These are phyloP conservation scores for Byssothecium circinans DNA, from an alignment of 2,329 filamentous ascomycete species.

Conservation along the genomic window DNA sequence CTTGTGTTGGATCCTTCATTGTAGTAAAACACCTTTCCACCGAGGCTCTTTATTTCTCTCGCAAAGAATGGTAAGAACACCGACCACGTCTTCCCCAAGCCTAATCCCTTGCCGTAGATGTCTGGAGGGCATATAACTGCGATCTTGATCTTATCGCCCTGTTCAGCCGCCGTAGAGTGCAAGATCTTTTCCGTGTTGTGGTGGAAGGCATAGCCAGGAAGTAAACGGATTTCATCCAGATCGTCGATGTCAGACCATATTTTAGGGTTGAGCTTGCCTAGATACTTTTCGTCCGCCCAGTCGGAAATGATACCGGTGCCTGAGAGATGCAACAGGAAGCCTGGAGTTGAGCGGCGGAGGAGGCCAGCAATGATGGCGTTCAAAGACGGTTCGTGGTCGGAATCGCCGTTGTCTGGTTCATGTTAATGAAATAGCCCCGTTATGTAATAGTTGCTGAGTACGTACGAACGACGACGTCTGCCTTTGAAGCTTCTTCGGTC, in stretches of 20 bases:
- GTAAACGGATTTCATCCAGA: constrained; percentile 54
- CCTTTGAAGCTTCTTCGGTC: constrained; percentile 48
- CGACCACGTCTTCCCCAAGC: constrained; percentile 52
- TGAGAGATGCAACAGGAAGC: constrained; percentile 56
- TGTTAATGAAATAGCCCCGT: constrained; percentile 31
- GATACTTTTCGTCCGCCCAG: constrained; percentile 39
- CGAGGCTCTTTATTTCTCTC: constrained; percentile 37
- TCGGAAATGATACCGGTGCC: constrained; percentile 58
- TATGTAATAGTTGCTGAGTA: not conserved
- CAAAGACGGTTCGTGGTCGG: constrained; percentile 33
- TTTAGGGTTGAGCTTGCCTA: constrained; percentile 36
- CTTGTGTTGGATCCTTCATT: constrained; percentile 58
- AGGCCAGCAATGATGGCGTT: constrained; percentile 57
- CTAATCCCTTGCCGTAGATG: constrained; percentile 63
- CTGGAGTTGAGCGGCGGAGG: constrained; percentile 45
- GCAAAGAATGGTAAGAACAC: constrained; percentile 47
- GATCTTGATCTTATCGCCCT: constrained; percentile 44
- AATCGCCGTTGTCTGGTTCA: constrained; percentile 34
- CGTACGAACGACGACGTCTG: constrained; percentile 53
- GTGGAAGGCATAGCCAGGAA: constrained; percentile 62
- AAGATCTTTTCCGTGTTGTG: constrained; percentile 71
- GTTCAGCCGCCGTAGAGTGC: constrained; percentile 48
- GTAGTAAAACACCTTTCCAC: constrained; percentile 54
- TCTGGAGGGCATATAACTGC: constrained; percentile 64
- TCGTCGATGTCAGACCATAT: constrained; percentile 61